Evolutionary conservation across 1,139 yeast species (phyloP), one percentile per base, ranked within the genome.

Genomic region (Suhomyces terraborum): DNA sequence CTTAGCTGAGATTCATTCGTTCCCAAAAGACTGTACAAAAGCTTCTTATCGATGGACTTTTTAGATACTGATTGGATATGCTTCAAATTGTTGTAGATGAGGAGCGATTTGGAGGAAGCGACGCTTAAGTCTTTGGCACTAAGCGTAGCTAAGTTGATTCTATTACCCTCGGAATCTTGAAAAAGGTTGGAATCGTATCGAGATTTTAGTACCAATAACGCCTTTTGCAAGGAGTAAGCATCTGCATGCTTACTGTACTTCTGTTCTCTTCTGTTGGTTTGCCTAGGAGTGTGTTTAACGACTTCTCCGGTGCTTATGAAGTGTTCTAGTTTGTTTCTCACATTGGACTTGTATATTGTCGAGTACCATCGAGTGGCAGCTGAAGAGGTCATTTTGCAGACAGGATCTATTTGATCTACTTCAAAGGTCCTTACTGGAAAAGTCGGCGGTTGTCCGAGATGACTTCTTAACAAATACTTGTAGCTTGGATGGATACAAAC

Each of bases 1-100:
- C 70, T 62, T 18, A 84, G 49, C 53, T 79, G 84, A 23, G 66
- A 67, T 3, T 74, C 79, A 34, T 77, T 75, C 1, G 80, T 70
- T 3, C 91, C 89, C 20, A 84, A 57, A 7, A 82, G 63, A 1
- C 74, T 65, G 48, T 75, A 72, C 34, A 78, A 52, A 36, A 83
- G 58, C 36, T 75, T 60, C 36, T 66, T 62, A 50, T 80, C 79
- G 6, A 64, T 49, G 18, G 59, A 59, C 27, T 52, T 57, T 13
- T 59, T 59, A n/a, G 57, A 52, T 7, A 56, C 38, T 20, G 52
- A 53, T 40, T 59, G 63, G 10, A 67, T 50, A 13, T 56, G 49
- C 41, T 61, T 46, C 25, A 73, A 45, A 33, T 62, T 64, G 18
- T 62, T 54, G 51, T 69, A 71, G 6, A 73, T 53, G 2, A 48